These are phyloP conservation scores for Teunomyces cretensis DNA, from an alignment of 805 yeast species.

Conservation along the genomic window DNA sequence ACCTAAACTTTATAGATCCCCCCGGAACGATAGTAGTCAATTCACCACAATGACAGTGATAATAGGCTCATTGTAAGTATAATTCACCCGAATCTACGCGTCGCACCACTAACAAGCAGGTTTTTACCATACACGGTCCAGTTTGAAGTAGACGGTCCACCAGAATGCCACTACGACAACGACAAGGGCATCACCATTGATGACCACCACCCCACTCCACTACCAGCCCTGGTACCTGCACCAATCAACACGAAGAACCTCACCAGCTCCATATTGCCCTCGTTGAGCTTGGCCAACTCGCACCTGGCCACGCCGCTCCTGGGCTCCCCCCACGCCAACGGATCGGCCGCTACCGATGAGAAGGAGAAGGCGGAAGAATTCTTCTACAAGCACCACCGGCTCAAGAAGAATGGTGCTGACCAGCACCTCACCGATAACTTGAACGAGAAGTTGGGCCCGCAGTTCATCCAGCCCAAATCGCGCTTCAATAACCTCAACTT, in stretches of 20 bases:
- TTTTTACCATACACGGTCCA: slow-evolving; percentile 79
- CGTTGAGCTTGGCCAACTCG: slow-evolving; percentile 38
- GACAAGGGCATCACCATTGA: slow-evolving; percentile 4
- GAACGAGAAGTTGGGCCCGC: slow-evolving; percentile 27
- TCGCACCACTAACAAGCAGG: slow-evolving; percentile 30
- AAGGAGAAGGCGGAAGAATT: slow-evolving; percentile 46
- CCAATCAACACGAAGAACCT: slow-evolving; percentile 6
- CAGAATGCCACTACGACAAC: slow-evolving; percentile 1
- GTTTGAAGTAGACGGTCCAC: slow-evolving; percentile 44
- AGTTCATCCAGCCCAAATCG: slow-evolving; percentile 47
- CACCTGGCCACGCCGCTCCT: slow-evolving; percentile 16
- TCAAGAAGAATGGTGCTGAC: slow-evolving; percentile 5
- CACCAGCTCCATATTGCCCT: slow-evolving; percentile 30
- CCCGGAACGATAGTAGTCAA: not conserved
- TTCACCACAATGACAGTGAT: slow-evolving; percentile 55
- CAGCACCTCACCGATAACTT: slow-evolving; percentile 19
- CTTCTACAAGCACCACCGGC: slow-evolving; percentile 33
- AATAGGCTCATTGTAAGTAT: slow-evolving; percentile 65
- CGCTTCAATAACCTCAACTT: slow-evolving; percentile 28
- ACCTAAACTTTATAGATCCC: not conserved
- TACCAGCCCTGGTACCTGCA: slow-evolving; percentile 11
- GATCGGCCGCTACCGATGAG: slow-evolving; percentile 39
- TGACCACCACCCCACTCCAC: slow-evolving; percentile 1
- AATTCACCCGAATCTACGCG: slow-evolving; percentile 12
- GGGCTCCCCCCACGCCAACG: slow-evolving; percentile 12